Evolutionary conservation across 2,329 filamentous ascomycete genomes (phyloP).

Genomic region (Stagonosporopsis vannaccii): DNA sequence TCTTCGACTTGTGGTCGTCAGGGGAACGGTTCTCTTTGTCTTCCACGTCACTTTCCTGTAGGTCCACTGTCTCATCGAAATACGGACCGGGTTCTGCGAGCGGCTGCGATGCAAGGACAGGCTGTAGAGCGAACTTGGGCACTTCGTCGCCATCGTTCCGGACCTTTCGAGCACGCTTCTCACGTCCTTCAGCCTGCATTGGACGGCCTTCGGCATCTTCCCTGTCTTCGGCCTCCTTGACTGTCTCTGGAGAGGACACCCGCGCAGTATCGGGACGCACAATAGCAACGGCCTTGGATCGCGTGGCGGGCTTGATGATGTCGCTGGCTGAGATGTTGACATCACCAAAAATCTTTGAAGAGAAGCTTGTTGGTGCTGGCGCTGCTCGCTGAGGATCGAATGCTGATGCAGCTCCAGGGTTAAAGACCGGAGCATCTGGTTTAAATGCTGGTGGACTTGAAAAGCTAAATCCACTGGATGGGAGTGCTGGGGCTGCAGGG

Average conservation of each 20-base stretch:
- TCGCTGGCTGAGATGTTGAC: slow-evolving; percentile 66
- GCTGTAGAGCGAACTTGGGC: slow-evolving; percentile 70
- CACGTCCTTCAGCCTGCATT: slow-evolving; percentile 69
- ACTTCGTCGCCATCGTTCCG: slow-evolving; percentile 75
- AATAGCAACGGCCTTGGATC: slow-evolving; percentile 85
- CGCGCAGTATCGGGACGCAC: slow-evolving; percentile 64
- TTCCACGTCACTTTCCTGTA: slow-evolving; percentile 34
- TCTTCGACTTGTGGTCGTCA: slow-evolving; percentile 25
- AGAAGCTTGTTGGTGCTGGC: slow-evolving; percentile 37
- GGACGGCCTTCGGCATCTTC: slow-evolving; percentile 69
- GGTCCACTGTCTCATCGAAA: slow-evolving; percentile 31
- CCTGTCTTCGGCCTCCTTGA: slow-evolving; percentile 46
- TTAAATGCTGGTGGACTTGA: slow-evolving; percentile 35
- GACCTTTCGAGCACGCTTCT: slow-evolving; percentile 75
- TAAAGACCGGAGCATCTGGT: slow-evolving; percentile 80
- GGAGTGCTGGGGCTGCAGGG: slow-evolving; percentile 24
- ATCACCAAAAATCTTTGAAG: slow-evolving; percentile 47
- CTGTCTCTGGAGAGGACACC: slow-evolving; percentile 52
- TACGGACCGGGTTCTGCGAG: slow-evolving; percentile 37
- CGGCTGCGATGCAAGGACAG: slow-evolving; percentile 49
- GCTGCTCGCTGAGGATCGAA: slow-evolving; percentile 32
- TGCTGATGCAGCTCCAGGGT: slow-evolving; percentile 30
- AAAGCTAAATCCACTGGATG: slow-evolving; percentile 33
- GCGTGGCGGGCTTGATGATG: slow-evolving; percentile 70
- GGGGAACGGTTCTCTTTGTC: slow-evolving; percentile 50